Conservation (phyloP, 2,329 filamentous ascomycete genomes). For the Apiospora rasikravindrae region DNA sequence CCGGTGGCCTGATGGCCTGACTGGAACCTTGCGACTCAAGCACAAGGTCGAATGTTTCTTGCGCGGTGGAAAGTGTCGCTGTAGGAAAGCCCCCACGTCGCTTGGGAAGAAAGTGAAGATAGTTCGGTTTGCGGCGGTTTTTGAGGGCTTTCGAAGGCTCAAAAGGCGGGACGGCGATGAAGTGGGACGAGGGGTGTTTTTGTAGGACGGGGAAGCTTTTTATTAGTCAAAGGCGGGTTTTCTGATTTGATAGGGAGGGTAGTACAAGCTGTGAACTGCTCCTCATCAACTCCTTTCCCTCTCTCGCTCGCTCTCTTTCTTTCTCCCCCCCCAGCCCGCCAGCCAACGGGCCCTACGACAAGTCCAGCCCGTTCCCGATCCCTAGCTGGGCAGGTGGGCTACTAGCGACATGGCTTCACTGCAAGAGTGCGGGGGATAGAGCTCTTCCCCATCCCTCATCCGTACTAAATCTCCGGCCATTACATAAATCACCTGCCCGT, state of each 20-base stretch:
- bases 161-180: constrained; percentile 24
- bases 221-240: constrained; percentile 1
- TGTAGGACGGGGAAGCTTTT: constrained; percentile 19
- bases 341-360: constrained; percentile 11
- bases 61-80: neutral
- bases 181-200: constrained; percentile 25
- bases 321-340: neutral
- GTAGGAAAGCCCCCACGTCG: constrained; percentile 12
- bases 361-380: constrained; percentile 4
- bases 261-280: neutral
- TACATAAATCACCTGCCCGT: constrained; percentile 1
- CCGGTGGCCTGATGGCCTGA: constrained; percentile 16
- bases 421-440: neutral
- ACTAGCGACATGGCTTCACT: constrained; percentile 2
- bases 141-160: constrained; percentile 34
- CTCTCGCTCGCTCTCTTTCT: neutral
- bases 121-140: constrained; percentile 42
- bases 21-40: constrained; percentile 3
- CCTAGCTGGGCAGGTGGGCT: constrained; percentile 11
- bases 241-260: neutral
- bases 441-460: neutral
- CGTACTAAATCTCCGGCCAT: constrained; percentile 5
- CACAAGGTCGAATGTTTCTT: constrained; percentile 13
- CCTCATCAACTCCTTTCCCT: neutral
- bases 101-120: constrained; percentile 15